A percentile compares a stretch with the other conserved stretches of the same genome.
These are phyloP conservation scores for Ascobolus immersus DNA, from an alignment of 495 filamentous ascomycete species.

Conservation along the genomic window DNA sequence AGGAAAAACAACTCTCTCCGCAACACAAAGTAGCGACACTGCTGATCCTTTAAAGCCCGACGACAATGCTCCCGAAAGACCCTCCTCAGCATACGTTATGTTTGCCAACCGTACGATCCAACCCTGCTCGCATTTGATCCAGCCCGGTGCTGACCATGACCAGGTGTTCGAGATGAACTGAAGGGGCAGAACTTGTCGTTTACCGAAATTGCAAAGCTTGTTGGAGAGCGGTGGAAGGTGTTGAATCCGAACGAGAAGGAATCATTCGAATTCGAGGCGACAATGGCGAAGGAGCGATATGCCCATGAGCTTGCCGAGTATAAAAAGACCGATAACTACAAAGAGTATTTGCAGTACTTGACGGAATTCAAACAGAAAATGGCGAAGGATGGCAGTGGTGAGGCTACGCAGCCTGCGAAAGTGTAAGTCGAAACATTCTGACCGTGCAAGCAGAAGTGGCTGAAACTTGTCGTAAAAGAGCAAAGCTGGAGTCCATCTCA, in stretches of 20 bases:
- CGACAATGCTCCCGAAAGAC: conserved; percentile 50
- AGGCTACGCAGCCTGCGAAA: not conserved
- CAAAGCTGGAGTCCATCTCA: conserved; percentile 9
- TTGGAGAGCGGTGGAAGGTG: conserved; percentile 56
- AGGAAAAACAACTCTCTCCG: conserved; percentile 6
- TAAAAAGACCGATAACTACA: conserved; percentile 40
- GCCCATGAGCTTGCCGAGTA: conserved; percentile 39
- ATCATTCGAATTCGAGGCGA: conserved; percentile 41
- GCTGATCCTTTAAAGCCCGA: conserved; percentile 26
- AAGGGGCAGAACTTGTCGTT: conserved; percentile 49
- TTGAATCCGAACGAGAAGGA: conserved; percentile 38
- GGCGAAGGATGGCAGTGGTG: conserved; percentile 18
- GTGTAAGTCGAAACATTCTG: conserved; percentile 5
- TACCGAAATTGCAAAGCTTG: conserved; percentile 57
- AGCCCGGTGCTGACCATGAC: conserved; percentile 4
- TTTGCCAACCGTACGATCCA: conserved; percentile 51
- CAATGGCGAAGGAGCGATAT: conserved; percentile 43
- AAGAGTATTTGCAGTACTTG: conserved; percentile 37
- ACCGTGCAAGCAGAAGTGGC: conserved; percentile 11
- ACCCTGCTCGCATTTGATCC: not conserved
- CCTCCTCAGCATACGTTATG: conserved; percentile 58
- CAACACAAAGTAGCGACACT: not conserved
- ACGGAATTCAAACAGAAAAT: conserved; percentile 49
- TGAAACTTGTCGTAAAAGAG: conserved; percentile 12
- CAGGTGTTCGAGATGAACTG: conserved; percentile 47